Conservation (phyloP, 768 basidiomycete species). For the Termitomyces sp. region DNA sequence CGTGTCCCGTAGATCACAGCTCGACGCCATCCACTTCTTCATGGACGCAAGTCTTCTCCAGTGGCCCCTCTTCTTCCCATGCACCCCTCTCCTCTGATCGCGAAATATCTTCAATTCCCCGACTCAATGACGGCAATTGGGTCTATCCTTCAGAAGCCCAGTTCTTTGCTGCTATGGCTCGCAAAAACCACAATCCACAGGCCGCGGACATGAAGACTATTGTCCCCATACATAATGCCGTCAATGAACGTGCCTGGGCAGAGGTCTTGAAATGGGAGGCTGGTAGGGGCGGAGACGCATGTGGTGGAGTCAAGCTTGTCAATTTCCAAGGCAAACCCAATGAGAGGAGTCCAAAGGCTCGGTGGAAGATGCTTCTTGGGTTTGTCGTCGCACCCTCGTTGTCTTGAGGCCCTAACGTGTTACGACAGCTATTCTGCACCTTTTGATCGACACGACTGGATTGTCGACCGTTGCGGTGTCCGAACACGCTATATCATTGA, state of each 20-base stretch:
- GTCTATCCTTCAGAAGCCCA: conserved; percentile 98
- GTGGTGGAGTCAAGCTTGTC: conserved; percentile 77
- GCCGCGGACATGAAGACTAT: conserved; percentile 91
- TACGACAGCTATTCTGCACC: conserved; percentile 78
- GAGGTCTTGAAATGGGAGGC: conserved; percentile 82
- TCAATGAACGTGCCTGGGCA: conserved; percentile 90
- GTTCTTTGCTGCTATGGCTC: conserved; percentile 95
- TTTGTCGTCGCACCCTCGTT: conserved; percentile 30
- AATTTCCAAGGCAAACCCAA: conserved; percentile 88
- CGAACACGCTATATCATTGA: conserved; percentile 94
- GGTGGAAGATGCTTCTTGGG: conserved; percentile 83
- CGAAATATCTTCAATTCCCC: conserved; percentile 86
- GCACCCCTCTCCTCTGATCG: conserved; percentile 61
- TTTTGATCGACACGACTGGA: conserved; percentile 97
- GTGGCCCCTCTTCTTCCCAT: conserved; percentile 16
- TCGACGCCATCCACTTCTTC: conserved; percentile 21
- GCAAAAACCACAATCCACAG: conserved; percentile 88
- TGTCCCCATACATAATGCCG: conserved; percentile 98
- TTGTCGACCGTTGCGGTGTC: conserved; percentile 88
- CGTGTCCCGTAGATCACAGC: conserved; percentile 39
- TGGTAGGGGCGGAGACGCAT: conserved; percentile 74
- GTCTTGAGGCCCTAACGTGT: conserved; percentile 8
- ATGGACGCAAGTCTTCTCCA: conserved; percentile 39
- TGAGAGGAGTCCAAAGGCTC: conserved; percentile 76
- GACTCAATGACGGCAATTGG: conserved; percentile 71